Conservation (phyloP, 2,329 filamentous ascomycete species). For the Sporothrix globosa region DNA sequence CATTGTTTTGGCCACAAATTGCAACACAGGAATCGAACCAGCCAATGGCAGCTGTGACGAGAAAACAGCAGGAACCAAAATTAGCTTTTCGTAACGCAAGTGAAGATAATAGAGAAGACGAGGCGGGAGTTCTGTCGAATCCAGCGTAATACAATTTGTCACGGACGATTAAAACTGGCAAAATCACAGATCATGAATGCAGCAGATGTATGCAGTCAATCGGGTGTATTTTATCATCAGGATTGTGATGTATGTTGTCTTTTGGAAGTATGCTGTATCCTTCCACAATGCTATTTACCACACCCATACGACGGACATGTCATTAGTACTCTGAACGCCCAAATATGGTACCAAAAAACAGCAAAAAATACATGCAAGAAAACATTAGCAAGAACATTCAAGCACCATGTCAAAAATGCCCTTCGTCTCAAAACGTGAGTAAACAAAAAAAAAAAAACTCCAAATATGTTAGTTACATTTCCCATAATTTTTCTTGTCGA, state of each 20-base stretch:
- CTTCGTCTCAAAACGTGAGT: not conserved
- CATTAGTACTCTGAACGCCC: too few relatives aligned
- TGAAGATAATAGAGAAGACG: too few relatives aligned
- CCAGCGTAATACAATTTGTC: too few relatives aligned
- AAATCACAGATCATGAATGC: not conserved
- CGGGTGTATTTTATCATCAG: constrained; percentile 10
- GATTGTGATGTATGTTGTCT: not conserved
- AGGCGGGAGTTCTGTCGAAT: too few relatives aligned
- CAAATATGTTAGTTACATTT: constrained; percentile 26
- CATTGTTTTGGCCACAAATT: too few relatives aligned
- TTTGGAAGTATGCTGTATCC: not conserved
- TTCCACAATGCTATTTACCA: not conserved
- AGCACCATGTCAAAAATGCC: not conserved
- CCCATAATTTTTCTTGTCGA: not conserved
- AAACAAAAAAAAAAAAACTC: constrained; percentile 4
- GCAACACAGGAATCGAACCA: too few relatives aligned
- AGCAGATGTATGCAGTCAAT: not conserved
- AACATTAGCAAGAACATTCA: not conserved
- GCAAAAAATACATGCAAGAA: constrained; percentile 14
- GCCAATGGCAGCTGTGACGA: too few relatives aligned
- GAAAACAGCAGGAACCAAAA: too few relatives aligned
- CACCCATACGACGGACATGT: not conserved
- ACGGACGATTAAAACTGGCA: too few relatives aligned
- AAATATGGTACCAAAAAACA: not conserved
- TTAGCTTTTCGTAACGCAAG: too few relatives aligned